Evolutionary conservation across 345 rosid genomes (phyloP).

Genomic region (Eucalyptus curtisii): DNA sequence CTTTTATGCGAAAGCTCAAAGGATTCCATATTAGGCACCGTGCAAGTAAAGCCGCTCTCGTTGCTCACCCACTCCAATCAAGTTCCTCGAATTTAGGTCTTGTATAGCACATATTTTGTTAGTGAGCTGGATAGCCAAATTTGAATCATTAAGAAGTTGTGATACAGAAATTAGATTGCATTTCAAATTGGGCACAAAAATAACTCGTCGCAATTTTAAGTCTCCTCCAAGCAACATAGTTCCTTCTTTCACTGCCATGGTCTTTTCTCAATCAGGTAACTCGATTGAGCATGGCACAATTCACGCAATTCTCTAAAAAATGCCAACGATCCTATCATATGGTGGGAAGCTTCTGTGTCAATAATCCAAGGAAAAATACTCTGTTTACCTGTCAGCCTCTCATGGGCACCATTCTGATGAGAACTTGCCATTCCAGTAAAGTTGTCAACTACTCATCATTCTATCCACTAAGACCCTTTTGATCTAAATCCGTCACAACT

Average conservation of each 20-base stretch:
- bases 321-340: not conserved
- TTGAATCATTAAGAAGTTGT: not conserved
- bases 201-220: not conserved
- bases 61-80: constrained; percentile 2
- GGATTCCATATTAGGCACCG: not conserved
- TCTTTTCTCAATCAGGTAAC: not conserved
- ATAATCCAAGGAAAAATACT: not conserved
- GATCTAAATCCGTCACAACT: not conserved
- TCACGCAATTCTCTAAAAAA: not conserved
- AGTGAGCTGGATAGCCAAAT: not conserved
- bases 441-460: not conserved
- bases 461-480: not conserved
- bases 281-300: not conserved
- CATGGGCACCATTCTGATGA: not conserved
- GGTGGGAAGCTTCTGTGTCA: not conserved
- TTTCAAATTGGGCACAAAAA: not conserved
- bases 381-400: not conserved
- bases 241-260: not conserved
- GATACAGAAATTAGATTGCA: not conserved
- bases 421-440: not conserved
- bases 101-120: not conserved
- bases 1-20: not conserved
- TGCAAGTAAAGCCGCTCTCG: not conserved
- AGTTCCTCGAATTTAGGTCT: constrained; percentile 2
- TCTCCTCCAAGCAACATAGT: not conserved